Percentiles rank a stretch among this genome's conserved stretches.
These are phyloP conservation scores for Lenwebbia sp. DNA, from an alignment of 345 rosid genomes.

Conservation along the genomic window DNA sequence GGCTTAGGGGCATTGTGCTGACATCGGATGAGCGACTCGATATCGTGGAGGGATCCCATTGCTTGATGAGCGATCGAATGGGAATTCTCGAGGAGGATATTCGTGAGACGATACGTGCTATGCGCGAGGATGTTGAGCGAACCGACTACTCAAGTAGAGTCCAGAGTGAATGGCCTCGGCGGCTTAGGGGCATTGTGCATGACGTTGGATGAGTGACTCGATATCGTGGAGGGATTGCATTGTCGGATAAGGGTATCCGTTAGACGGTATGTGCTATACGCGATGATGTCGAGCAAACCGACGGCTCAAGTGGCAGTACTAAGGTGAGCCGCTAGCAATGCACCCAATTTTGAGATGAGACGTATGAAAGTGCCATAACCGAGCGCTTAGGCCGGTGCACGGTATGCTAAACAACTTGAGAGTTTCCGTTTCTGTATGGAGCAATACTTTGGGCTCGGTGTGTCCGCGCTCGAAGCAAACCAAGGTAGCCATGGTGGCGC, in stretches of 20 bases:
- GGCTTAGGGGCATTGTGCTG: no score
- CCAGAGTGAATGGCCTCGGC: rapidly evolving
- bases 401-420: background rate
- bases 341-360: background rate
- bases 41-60: background rate
- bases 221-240: background rate
- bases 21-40: background rate
- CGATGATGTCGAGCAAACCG: background rate
- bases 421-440: background rate
- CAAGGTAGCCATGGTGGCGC: background rate
- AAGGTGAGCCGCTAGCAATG: background rate
- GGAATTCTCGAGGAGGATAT: background rate
- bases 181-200: rapidly evolving
- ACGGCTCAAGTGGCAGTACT: background rate
- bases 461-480: background rate
- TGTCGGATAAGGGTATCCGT: background rate
- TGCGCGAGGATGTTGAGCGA: background rate
- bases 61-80: background rate
- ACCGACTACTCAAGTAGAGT: background rate
- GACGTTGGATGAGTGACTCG: rapidly evolving
- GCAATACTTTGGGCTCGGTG: background rate
- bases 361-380: no score
- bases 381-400: no score
- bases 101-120: background rate
- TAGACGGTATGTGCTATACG: background rate